These are phyloP conservation scores for Rubroboletus pulcherrimus DNA, from an alignment of 768 basidiomycete genomes.

Conservation along the genomic window DNA sequence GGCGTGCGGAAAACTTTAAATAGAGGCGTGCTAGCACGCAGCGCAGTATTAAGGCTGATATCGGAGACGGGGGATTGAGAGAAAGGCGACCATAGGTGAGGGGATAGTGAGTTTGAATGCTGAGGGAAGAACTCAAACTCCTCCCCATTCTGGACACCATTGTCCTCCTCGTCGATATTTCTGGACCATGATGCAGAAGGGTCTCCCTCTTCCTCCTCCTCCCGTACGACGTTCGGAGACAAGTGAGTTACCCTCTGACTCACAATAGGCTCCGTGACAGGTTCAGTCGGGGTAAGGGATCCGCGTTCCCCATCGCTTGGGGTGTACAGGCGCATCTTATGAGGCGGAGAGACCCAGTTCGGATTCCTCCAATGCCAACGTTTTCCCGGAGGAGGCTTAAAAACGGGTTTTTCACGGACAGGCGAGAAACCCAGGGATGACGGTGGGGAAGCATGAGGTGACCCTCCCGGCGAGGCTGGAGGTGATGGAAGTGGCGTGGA, in stretches of 20 bases:
- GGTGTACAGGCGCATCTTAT: conserved; percentile 22
- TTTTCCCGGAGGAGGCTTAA: conserved; percentile 28
- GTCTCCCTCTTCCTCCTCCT: conserved; percentile 11
- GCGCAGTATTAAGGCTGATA: conserved; percentile 21
- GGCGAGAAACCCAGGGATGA: conserved; percentile 16
- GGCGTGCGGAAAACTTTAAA: conserved; percentile 35
- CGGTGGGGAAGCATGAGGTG: conserved; percentile 18
- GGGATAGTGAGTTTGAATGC: conserved; percentile 20
- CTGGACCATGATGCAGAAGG: conserved; percentile 7
- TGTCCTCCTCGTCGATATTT: conserved; percentile 6
- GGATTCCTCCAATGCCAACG: conserved; percentile 35
- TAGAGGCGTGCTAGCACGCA: conserved; percentile 30
- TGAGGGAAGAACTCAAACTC: conserved; percentile 12
- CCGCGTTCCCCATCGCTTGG: conserved; percentile 21
- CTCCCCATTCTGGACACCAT: conserved; percentile 3
- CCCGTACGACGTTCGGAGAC: conserved; percentile 1
- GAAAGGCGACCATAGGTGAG: conserved; percentile 25
- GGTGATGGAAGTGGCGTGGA: conserved; percentile 25
- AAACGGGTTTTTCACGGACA: conserved; percentile 15
- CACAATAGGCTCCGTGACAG: conserved; percentile 18
- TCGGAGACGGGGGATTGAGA: conserved; percentile 26
- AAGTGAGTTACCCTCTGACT: conserved; percentile 1
- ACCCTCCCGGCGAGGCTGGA: conserved; percentile 26
- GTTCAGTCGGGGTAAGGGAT: conserved; percentile 32
- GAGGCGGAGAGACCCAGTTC: conserved; percentile 33